These are phyloP conservation scores for Irpex lacteus DNA, from an alignment of 1,284 basidiomycete species.

Conservation along the genomic window DNA sequence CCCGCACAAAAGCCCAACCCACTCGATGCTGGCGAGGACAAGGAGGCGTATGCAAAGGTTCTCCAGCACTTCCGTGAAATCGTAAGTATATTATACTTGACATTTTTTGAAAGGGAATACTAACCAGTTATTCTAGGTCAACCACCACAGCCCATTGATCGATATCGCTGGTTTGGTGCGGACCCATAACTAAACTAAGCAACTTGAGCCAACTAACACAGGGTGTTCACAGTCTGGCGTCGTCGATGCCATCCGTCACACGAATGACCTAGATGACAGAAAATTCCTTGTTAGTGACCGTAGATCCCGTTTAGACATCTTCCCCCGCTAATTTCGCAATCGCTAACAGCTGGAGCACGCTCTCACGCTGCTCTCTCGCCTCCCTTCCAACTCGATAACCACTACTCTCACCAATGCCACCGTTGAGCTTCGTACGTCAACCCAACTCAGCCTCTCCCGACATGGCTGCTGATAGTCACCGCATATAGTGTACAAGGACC, in stretches of 20 bases:
- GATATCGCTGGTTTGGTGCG: slow-evolving; percentile 42
- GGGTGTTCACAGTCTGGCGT: slow-evolving; percentile 13
- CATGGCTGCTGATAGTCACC: neutral
- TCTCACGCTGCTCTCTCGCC: slow-evolving; percentile 60
- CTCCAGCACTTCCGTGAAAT: slow-evolving; percentile 30
- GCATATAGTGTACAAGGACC: slow-evolving; percentile 66
- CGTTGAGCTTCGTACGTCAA: slow-evolving; percentile 53
- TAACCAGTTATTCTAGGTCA: slow-evolving; percentile 33
- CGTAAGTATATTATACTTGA: slow-evolving; percentile 25
- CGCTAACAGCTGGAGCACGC: slow-evolving; percentile 63
- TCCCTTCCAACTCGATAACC: slow-evolving; percentile 46
- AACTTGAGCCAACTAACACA: neutral
- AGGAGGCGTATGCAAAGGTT: neutral
- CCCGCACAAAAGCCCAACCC: neutral
- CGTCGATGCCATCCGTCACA: slow-evolving; percentile 55
- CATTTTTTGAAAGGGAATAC: neutral
- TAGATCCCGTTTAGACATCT: slow-evolving; percentile 17
- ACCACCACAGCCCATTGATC: slow-evolving; percentile 38
- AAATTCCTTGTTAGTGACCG: slow-evolving; percentile 46
- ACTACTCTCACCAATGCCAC: slow-evolving; percentile 49
- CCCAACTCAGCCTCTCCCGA: neutral
- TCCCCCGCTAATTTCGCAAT: slow-evolving; percentile 17
- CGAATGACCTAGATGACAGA: slow-evolving; percentile 66
- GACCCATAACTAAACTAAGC: neutral
- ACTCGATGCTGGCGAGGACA: neutral